Conservation (phyloP, 257 asterid genomes). For the Plantago major region DNA sequence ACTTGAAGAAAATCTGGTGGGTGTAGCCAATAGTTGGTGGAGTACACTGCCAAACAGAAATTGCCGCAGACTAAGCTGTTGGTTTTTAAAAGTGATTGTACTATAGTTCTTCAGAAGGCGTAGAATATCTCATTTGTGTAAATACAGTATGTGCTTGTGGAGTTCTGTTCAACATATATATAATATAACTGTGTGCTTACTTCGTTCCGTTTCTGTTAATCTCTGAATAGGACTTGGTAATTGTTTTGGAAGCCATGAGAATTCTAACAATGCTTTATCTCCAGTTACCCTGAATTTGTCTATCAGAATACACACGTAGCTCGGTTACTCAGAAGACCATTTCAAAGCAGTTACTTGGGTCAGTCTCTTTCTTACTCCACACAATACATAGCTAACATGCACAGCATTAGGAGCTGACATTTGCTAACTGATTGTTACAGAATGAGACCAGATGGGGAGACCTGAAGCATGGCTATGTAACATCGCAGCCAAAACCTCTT, state of each 20-base stretch:
- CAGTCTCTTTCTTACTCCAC: conserved; percentile 21
- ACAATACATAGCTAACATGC: neutral
- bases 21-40: no score
- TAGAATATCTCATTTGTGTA: neutral
- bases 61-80: no score
- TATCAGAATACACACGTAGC: conserved; percentile 70
- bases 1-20: no score
- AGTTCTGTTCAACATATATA: neutral
- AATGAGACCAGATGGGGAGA: conserved; percentile 87
- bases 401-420: neutral
- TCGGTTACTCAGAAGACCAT: conserved; percentile 76
- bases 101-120: no score
- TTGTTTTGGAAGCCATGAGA: conserved; percentile 72
- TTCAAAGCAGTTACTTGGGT: conserved; percentile 74
- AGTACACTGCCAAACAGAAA: no score
- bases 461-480: conserved; percentile 64
- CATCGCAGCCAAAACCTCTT: conserved; percentile 68
- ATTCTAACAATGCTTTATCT: conserved; percentile 70
- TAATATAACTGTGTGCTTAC: conserved; percentile 5
- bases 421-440: conserved; percentile 37
- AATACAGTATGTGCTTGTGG: no score
- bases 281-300: conserved; percentile 77
- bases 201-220: neutral
- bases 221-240: conserved; percentile 60
- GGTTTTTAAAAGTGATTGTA: no score